Base-by-base conservation (phyloP, 192 early-diverging fungal genomes). In the Phycomyces blakesleeanus region DNA sequence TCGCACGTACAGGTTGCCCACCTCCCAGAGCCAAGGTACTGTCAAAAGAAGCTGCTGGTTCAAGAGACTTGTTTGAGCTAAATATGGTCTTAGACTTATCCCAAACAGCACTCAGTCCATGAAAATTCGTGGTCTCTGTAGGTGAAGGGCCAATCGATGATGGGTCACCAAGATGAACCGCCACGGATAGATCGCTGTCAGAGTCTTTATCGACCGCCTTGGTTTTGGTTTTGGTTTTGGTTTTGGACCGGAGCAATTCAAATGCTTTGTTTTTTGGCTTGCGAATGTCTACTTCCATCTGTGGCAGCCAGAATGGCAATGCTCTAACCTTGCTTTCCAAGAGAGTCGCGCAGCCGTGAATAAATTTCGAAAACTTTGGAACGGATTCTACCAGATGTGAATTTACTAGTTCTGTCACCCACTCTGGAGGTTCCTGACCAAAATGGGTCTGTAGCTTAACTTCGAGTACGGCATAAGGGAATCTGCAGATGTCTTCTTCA, bases 401-500 rank as follows among this genome's bases (percentile, higher is more conserved):
- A 59, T 91, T 87, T 68, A 95, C 84, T 52, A 99, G 80, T 61
- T 97, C 93, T 21, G 85, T 76, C 22, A 96, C 95, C 97, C 97
- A 99, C 62, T 90, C 78, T 5, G 97, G 95, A 3, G 92, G 91
- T 59, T 91, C 88, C 27, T 89, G 87, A 21, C 95, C 97, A 26
- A 88, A 82, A 49, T 94, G 89, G 3, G 93, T 96, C 72, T 99
- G 94, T 44, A 98, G 80, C 80, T 99, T 99, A 69, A 99, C 93
- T 69, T 99, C 97, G 10, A 99, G 82, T 18, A 99, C 83, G 14
- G 97, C 97, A 64, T 96, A 99, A n/a, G 97, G 97, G 81, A 99
- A 99, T 21, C 86, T 80, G 56, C 84, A 85, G 21, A 94, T 87
- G 53, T 99, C 97, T 1, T 77, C 81, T 8, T 93, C 89, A 18